Percentiles rank a stretch among this genome's conserved stretches.
Evolutionary conservation across 352 stramenopile species (phyloP).

Genomic region (Globisporangium sylvaticum): DNA sequence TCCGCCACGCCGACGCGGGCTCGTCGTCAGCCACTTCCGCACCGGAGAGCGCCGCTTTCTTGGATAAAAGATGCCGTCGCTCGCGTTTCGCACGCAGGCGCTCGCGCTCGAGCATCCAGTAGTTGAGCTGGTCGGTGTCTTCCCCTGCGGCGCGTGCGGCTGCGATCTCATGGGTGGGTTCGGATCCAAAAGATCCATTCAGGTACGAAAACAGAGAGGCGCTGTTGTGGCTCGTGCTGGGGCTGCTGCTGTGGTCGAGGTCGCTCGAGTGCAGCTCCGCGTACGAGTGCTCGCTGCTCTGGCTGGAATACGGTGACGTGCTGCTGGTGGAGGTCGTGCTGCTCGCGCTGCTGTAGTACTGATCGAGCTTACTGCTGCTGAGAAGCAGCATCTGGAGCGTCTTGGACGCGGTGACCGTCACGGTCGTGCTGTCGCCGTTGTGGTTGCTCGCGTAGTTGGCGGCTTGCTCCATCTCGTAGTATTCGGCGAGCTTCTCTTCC

Average conservation of each 20-base stretch:
- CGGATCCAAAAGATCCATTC: slow-evolving; percentile 16
- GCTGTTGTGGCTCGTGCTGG: slow-evolving; percentile 4
- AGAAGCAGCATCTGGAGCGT: slow-evolving; percentile 18
- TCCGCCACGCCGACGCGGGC: slow-evolving; percentile 45
- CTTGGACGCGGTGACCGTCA: slow-evolving; percentile 22
- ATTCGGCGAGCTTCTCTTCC: slow-evolving; percentile 20
- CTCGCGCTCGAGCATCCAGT: slow-evolving; percentile 76
- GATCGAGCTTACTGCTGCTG: slow-evolving; percentile 15
- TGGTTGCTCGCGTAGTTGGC: background rate
- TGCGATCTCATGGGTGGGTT: slow-evolving; percentile 28
- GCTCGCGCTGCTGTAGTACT: background rate
- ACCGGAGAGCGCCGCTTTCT: slow-evolving; percentile 4
- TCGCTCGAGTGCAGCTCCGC: slow-evolving; percentile 1
- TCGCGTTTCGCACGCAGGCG: slow-evolving; percentile 29
- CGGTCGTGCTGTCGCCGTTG: slow-evolving; percentile 8
- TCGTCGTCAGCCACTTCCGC: slow-evolving; percentile 10
- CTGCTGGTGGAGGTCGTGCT: slow-evolving; percentile 4
- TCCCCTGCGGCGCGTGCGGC: slow-evolving; percentile 19
- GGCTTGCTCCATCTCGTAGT: slow-evolving; percentile 14
- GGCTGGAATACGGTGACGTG: background rate
- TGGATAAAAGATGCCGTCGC: slow-evolving; percentile 13
- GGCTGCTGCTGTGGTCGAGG: slow-evolving; percentile 1
- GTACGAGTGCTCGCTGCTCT: slow-evolving; percentile 3
- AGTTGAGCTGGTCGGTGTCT: slow-evolving; percentile 40
- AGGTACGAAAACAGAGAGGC: slow-evolving; percentile 1